Percentiles rank a stretch among this genome's conserved stretches.
These are phyloP conservation scores for Dendrostoma leiphaemia DNA, from an alignment of 2,329 filamentous ascomycete genomes.

Conservation along the genomic window DNA sequence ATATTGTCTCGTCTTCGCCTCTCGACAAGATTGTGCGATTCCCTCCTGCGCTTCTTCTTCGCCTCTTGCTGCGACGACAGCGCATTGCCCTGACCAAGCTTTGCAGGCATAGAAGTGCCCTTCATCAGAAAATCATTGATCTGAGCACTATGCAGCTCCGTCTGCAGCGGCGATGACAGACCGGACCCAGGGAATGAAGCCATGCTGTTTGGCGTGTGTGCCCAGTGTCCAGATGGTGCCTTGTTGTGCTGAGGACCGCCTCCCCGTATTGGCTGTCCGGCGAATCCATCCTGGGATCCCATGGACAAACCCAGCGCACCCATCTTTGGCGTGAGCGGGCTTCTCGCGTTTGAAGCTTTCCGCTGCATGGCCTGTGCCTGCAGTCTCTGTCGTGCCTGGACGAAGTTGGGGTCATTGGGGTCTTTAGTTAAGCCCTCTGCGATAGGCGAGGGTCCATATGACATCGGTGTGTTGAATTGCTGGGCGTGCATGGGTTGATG, in stretches of 20 bases:
- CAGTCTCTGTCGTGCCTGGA: conserved; percentile 58
- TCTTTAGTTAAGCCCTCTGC: conserved; percentile 49
- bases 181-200: conserved; percentile 87
- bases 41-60: conserved; percentile 84
- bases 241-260: conserved; percentile 70
- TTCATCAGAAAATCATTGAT: conserved; percentile 89
- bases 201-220: conserved; percentile 79
- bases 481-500: conserved; percentile 60
- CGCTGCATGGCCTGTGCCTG: conserved; percentile 61
- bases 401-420: conserved; percentile 51
- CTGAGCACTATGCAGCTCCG: conserved; percentile 66
- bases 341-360: conserved; percentile 72
- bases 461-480: conserved; percentile 43
- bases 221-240: conserved; percentile 84
- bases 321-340: conserved; percentile 86
- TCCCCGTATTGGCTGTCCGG: conserved; percentile 74
- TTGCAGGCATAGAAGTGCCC: conserved; percentile 85
- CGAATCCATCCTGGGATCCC: conserved; percentile 66
- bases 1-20: conserved; percentile 95
- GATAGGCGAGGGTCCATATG: conserved; percentile 50
- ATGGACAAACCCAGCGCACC: conserved; percentile 73
- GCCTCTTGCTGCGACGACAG: conserved; percentile 77
- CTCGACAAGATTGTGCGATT: conserved; percentile 96
- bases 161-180: conserved; percentile 77
- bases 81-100: conserved; percentile 55